These are phyloP conservation scores for Dothidotthia symphoricarpi DNA, from an alignment of 2,329 filamentous ascomycete genomes.

Conservation along the genomic window DNA sequence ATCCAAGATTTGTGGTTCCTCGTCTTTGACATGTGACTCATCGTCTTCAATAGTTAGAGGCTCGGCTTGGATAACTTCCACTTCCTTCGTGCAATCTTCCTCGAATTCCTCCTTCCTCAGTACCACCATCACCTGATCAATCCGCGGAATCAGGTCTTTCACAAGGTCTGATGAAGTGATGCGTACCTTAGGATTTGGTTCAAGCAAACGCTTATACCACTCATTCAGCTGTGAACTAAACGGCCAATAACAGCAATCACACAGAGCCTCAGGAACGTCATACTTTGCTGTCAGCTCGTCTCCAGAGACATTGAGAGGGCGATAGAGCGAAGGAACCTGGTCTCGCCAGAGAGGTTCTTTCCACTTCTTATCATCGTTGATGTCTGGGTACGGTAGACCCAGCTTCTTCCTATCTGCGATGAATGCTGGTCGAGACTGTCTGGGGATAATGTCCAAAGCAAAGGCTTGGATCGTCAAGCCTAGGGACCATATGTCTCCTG, in stretches of 20 bases:
- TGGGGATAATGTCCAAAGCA: constrained; percentile 11
- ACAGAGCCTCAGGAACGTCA: not conserved
- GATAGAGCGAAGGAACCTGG: constrained; percentile 7
- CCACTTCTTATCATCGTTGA: constrained; percentile 5
- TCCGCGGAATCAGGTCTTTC: not conserved
- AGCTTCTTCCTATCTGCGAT: constrained; percentile 1
- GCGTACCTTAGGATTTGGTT: not conserved
- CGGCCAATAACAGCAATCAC: constrained; percentile 1
- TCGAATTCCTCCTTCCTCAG: not conserved
- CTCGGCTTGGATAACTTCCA: no score
- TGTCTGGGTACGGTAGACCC: not conserved
- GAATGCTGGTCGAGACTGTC: constrained; percentile 9
- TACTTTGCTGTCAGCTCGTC: constrained; percentile 3
- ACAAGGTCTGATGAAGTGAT: constrained; percentile 5
- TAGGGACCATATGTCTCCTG: constrained; percentile 24
- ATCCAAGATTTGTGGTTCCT: no score
- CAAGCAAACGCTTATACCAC: constrained; percentile 15
- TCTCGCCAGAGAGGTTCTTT: not conserved
- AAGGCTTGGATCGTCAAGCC: constrained; percentile 23
- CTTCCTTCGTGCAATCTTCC: not conserved
- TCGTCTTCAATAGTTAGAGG: no score
- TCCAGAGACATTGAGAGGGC: constrained; percentile 6
- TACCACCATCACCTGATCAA: constrained; percentile 3
- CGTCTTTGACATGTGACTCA: no score
- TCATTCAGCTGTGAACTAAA: constrained; percentile 11